These are phyloP conservation scores for Vigna radiata DNA, from an alignment of 306 rosid species.

Conservation along the genomic window DNA sequence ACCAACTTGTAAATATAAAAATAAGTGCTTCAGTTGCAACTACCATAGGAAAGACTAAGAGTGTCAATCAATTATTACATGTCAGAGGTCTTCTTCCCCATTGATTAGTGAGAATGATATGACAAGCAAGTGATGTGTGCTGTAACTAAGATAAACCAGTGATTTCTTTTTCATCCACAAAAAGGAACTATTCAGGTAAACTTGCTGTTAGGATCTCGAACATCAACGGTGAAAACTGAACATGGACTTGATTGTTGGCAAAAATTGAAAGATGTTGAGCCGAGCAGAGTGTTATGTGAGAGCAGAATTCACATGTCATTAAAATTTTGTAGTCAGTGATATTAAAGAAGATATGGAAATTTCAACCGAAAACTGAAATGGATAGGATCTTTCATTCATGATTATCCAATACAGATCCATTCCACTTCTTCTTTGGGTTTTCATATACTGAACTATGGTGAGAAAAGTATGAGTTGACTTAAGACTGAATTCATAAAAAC, in stretches of 20 bases:
- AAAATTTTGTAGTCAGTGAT: slow-evolving; percentile 6
- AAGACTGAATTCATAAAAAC: slow-evolving; percentile 13
- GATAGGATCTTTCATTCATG: slow-evolving; percentile 18
- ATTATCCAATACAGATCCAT: slow-evolving; percentile 51
- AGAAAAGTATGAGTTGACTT: slow-evolving; percentile 8
- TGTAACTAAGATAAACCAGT: slow-evolving; percentile 22
- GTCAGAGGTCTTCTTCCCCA: slow-evolving; percentile 45
- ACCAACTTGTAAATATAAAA: slow-evolving; percentile 48
- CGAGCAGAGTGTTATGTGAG: slow-evolving; percentile 19
- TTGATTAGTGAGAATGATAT: slow-evolving; percentile 28
- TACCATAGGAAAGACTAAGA: slow-evolving; percentile 36
- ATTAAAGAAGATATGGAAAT: slow-evolving; percentile 1
- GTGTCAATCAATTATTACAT: slow-evolving; percentile 41
- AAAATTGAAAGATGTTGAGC: slow-evolving; percentile 26
- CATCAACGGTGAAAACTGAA: slow-evolving; percentile 4
- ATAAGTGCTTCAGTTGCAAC: slow-evolving; percentile 43
- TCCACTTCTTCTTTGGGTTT: slow-evolving; percentile 33
- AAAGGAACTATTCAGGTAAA: slow-evolving; percentile 12
- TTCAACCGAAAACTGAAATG: slow-evolving; percentile 28
- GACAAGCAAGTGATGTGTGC: background rate
- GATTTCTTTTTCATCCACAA: background rate
- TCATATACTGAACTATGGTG: background rate
- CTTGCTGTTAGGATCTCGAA: background rate
- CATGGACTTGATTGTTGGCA: slow-evolving; percentile 5
- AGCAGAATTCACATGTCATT: slow-evolving; percentile 41